Evolutionary conservation across 371 early-diverging fungal species (phyloP), one percentile per base, ranked within the genome.

Genomic region (Mucor velutinosus): DNA sequence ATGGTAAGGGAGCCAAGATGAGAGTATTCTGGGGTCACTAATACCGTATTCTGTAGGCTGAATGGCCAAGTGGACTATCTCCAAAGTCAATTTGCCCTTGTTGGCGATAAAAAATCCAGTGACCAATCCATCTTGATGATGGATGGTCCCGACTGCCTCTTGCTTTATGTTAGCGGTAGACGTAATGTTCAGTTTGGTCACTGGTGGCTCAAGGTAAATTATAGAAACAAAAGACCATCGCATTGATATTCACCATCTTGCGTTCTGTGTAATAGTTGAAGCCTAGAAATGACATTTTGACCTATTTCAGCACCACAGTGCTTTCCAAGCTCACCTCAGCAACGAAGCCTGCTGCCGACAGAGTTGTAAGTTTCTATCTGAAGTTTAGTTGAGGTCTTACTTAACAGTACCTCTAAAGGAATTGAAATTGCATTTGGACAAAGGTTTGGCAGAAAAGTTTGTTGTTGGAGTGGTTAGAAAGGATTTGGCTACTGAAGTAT

Each of bases 141-240:
- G 73, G 93, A 94, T 72, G 91, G 92, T 7, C 65, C 86, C 3
- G 90, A 92, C 66, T 90, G 82, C 75, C 71, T 92, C 33, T n/a
- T n/a, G n/a, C 81, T 93, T 58, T 93, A 90, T 66, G 87, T 88
- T 23, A 81, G 90, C 62, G 94, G 94, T 8, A 80, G 94, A 30
- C 78, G 85, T 15, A 76, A 90, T 75, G 88, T 90, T 73, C 82
- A 87, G 69, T 86, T 79, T 71, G 86, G 85, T 12, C 91, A 92
- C 71, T 92, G 92, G 66, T 88, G 81, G 71, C 64, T 93, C 51
- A 82, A 87, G 77, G 83, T 78, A 75, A 64, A 23, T 23, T 39
- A 15, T 58, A 35, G 19, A 49, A 45, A 19, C 62, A 35, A 29
- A 49, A 19, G 4, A 45, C 19, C 8, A 17, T 7, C 8, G 15